A percentile compares a stretch with the other conserved stretches of the same genome.
Conservation (phyloP, 371 early-diverging fungal genomes). For the Lichtheimia ornata region DNA sequence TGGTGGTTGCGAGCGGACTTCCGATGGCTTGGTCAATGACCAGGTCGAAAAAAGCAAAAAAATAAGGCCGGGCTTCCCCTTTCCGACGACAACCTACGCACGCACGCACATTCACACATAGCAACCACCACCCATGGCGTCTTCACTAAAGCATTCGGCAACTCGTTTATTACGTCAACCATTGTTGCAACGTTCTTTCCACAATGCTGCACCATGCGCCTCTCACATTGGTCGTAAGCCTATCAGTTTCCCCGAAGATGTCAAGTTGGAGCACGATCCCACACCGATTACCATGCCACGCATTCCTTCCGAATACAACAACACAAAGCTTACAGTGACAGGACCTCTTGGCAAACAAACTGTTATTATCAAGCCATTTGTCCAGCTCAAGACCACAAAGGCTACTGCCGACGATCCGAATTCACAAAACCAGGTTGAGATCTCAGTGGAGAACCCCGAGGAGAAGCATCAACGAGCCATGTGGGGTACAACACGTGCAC, state of each 20-base stretch:
- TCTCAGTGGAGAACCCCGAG: conserved; percentile 63
- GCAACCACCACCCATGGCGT: neutral
- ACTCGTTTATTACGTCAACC: conserved; percentile 5
- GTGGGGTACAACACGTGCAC: conserved; percentile 96
- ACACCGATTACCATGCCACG: conserved; percentile 59
- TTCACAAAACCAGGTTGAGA: conserved; percentile 53
- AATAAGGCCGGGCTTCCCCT: neutral
- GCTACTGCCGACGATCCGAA: conserved; percentile 37
- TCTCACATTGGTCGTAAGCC: conserved; percentile 78
- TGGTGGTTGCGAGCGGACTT: too few relatives aligned
- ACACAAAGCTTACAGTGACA: conserved; percentile 67
- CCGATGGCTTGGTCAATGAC: conserved; percentile 1
- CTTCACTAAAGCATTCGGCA: neutral
- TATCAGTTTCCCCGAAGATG: conserved; percentile 67
- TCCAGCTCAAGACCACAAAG: conserved; percentile 56
- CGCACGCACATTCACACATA: neutral
- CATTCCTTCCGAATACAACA: conserved; percentile 64
- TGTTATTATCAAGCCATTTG: conserved; percentile 82
- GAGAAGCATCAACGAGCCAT: conserved; percentile 79
- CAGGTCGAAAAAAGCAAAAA: neutral
- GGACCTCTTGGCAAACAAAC: conserved; percentile 83
- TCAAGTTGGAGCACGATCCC: conserved; percentile 60
- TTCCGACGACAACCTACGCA: neutral
- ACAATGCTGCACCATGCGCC: conserved; percentile 40
- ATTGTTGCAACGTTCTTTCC: conserved; percentile 28